Base-by-base conservation (phyloP, 495 filamentous ascomycete genomes). In the Penicillium roqueforti region DNA sequence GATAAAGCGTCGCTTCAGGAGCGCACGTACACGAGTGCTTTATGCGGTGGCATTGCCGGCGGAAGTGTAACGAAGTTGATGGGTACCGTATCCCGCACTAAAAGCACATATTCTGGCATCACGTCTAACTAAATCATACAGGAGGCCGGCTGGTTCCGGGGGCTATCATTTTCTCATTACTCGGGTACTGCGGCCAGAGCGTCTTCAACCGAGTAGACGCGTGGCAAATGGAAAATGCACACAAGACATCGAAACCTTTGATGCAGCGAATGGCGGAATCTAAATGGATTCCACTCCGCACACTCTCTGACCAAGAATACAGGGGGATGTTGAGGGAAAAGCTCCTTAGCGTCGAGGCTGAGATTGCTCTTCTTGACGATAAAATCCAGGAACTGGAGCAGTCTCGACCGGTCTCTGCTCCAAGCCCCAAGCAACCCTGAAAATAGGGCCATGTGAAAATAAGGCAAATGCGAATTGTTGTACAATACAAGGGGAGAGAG, bases 301-400 rank as follows among this genome's bases (percentile, higher is more conserved):
- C 74, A 11, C 68, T 98, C 19, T 85, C 84, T 1, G 85, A 96
- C 61, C 77, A 87, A 46, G 87, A 96, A 26, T 98, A 96, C 58
- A 81, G 79, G 55, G 71, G 75, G 6, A 87, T 90, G 60, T 66
- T 97, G 34, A 76, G 81, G 60, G 89, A 95, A 65, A 89, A 87
- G 68, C 56, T 95, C 19, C 69, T 98, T 6, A 78, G 80, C 42
- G 71, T 96, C 11, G 84, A 97, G 57, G 89, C 85, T 9, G 89
- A 97, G 53, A 88, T 97, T 58, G 87, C 92, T 0, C 59, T 97
- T 29, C 68, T 96, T 10, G 89, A 97, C 60, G 92, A 97, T 36
- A 85, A 82, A 53, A 91, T 98, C 51, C 83, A 80, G 23, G 62
- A 69, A 29, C 62, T 77, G 2, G 60, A 74, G 51, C 42, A 80